These are phyloP conservation scores for Aspergillus quadrilineatus DNA, from an alignment of 2,329 filamentous ascomycete genomes.

Conservation along the genomic window DNA sequence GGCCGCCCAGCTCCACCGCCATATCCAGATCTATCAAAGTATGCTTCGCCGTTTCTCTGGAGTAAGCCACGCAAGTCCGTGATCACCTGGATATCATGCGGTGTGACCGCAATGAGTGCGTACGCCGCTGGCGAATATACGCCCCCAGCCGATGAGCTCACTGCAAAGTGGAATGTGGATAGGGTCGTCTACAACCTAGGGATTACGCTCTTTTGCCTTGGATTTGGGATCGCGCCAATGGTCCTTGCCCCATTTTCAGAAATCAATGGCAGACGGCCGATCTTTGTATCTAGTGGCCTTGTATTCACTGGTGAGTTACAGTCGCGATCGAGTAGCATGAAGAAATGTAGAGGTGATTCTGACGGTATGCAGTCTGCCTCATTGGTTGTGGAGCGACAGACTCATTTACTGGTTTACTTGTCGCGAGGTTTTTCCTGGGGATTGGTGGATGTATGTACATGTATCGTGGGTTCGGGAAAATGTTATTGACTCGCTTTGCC, in stretches of 20 bases:
- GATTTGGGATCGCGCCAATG: conserved; percentile 84
- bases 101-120: conserved; percentile 71
- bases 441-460: conserved; percentile 63
- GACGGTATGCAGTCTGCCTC: conserved; percentile 53
- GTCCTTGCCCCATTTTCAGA: conserved; percentile 80
- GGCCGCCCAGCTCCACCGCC: conserved; percentile 45
- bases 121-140: conserved; percentile 79
- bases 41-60: conserved; percentile 70
- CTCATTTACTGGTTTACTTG: conserved; percentile 68
- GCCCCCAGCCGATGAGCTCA: conserved; percentile 66
- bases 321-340: background rate
- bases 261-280: conserved; percentile 77
- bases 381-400: conserved; percentile 69
- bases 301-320: conserved; percentile 56
- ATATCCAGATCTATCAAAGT: conserved; percentile 65
- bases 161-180: conserved; percentile 62
- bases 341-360: background rate
- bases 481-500: background rate
- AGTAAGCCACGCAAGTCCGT: conserved; percentile 63
- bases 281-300: conserved; percentile 70
- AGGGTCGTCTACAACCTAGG: conserved; percentile 64
- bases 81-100: conserved; percentile 68
- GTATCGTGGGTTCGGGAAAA: no score
- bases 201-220: conserved; percentile 75
- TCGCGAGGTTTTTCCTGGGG: conserved; percentile 71